A percentile compares a stretch with the other conserved stretches of the same genome.
Conservation (phyloP, 2,329 filamentous ascomycete genomes). For the Ophiostoma sp. region DNA sequence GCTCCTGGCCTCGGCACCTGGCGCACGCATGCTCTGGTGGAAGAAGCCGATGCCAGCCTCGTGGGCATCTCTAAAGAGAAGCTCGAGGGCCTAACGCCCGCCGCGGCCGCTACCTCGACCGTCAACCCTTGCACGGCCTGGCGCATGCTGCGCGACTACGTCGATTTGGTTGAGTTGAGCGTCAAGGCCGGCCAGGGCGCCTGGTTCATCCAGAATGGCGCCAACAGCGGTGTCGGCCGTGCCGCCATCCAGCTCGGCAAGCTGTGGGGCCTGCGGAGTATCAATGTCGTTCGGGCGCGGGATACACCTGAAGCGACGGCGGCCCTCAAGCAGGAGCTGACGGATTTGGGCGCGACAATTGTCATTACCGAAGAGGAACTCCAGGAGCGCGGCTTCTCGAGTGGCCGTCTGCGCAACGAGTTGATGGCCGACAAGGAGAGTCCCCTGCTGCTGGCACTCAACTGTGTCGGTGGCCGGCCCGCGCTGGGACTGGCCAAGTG, state of each 20-base stretch:
- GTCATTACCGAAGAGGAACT: slow-evolving; percentile 60
- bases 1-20: slow-evolving; percentile 85
- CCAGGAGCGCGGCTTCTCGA: slow-evolving; percentile 57
- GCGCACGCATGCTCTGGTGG: slow-evolving; percentile 83
- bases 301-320: slow-evolving; percentile 64
- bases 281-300: slow-evolving; percentile 83
- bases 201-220: slow-evolving; percentile 97
- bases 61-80: slow-evolving; percentile 55
- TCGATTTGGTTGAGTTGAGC: slow-evolving; percentile 47
- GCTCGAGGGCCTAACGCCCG: slow-evolving; percentile 55
- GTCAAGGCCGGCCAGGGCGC: slow-evolving; percentile 65
- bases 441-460: slow-evolving; percentile 74
- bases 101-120: slow-evolving; percentile 82
- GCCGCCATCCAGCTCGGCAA: slow-evolving; percentile 85
- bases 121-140: slow-evolving; percentile 96
- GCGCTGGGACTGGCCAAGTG: slow-evolving; percentile 76
- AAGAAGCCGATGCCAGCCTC: slow-evolving; percentile 53
- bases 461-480: slow-evolving; percentile 89
- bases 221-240: slow-evolving; percentile 88
- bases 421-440: slow-evolving; percentile 60
- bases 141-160: slow-evolving; percentile 85
- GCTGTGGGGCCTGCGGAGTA: slow-evolving; percentile 85
- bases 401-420: slow-evolving; percentile 55
- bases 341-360: slow-evolving; percentile 55
- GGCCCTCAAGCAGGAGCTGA: slow-evolving; percentile 54